Evolutionary conservation across 352 stramenopile species (phyloP).

Genomic region (Phytopythium helicoides): DNA sequence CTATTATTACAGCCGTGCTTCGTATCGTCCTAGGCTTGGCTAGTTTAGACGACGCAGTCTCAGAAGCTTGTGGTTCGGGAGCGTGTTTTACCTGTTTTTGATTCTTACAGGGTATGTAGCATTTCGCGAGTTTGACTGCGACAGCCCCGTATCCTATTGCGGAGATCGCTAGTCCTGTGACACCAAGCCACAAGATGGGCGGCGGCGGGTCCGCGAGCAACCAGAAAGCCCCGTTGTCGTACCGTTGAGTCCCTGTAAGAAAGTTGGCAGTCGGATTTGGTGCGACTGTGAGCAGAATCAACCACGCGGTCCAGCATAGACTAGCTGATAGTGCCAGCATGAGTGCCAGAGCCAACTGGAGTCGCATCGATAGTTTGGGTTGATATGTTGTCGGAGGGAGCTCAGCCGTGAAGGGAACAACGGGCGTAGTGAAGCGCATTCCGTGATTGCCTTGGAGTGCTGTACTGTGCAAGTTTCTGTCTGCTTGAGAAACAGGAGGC

Average conservation of each 20-base stretch:
- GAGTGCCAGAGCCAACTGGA: too few species aligned
- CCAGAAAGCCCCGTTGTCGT: conserved; percentile 40
- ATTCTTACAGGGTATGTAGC: not conserved
- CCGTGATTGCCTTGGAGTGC: too few species aligned
- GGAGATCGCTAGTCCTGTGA: conserved; percentile 18
- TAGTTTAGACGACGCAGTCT: too few species aligned
- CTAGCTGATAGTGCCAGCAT: not conserved
- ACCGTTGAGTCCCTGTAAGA: conserved; percentile 24
- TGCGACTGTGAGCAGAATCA: too few species aligned
- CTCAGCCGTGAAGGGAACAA: too few species aligned
- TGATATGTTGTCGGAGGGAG: too few species aligned
- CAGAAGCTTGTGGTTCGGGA: not conserved
- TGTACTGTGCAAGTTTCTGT: too few species aligned
- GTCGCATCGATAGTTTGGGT: too few species aligned
- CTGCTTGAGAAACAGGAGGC: too few species aligned
- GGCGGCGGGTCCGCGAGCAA: conserved; percentile 22
- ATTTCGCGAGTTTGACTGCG: conserved; percentile 6
- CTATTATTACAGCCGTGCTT: too few species aligned
- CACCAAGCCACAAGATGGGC: conserved; percentile 10
- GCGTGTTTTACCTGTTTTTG: not conserved
- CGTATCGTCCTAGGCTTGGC: too few species aligned
- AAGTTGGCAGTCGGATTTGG: conserved; percentile 32
- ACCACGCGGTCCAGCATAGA: not conserved
- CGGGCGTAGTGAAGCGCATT: too few species aligned
- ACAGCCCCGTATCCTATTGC: conserved; percentile 22